Conservation (phyloP, 108 stramenopile genomes). For the Phaeodactylum tricornutum region DNA sequence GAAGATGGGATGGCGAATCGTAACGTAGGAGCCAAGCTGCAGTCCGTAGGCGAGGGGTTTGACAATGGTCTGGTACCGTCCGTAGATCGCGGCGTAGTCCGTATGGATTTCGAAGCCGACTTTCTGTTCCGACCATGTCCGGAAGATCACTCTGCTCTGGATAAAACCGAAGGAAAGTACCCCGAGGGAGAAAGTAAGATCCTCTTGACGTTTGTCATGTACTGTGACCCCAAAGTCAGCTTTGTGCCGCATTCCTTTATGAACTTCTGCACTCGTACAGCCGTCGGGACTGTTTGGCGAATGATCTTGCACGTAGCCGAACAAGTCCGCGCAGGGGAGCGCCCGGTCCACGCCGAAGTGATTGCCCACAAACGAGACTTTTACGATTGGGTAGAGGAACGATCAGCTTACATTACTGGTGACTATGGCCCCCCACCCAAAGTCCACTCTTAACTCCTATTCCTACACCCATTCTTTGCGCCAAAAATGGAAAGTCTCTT, state of each 20-base stretch:
- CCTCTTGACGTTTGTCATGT: conserved; percentile 38
- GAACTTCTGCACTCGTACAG: conserved; percentile 49
- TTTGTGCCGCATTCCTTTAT: conserved; percentile 44
- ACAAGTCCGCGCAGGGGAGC: conserved; percentile 49
- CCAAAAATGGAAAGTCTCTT: no score
- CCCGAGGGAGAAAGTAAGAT: conserved; percentile 31
- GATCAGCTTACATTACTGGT: conserved; percentile 8
- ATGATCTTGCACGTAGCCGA: conserved; percentile 58
- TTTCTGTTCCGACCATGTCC: conserved; percentile 58
- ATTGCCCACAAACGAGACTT: conserved; percentile 20
- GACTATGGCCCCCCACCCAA: no score
- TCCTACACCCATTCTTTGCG: no score
- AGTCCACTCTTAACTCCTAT: no score
- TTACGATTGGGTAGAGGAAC: conserved; percentile 59
- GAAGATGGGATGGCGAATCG: conserved; percentile 1
- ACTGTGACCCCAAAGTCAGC: conserved; percentile 40
- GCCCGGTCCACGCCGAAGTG: conserved; percentile 36
- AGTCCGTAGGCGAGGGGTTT: conserved; percentile 15
- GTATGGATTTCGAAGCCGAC: conserved; percentile 36
- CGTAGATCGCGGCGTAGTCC: conserved; percentile 16
- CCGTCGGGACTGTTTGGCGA: conserved; percentile 44
- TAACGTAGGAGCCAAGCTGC: conserved; percentile 17
- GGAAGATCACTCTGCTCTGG: conserved; percentile 37
- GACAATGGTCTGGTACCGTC: conserved; percentile 30
- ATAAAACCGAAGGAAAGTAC: conserved; percentile 14